phyloP scores from a whole-genome alignment of 1,139 yeast genomes.

The Keqinozyma sinolaborantium region DNA sequence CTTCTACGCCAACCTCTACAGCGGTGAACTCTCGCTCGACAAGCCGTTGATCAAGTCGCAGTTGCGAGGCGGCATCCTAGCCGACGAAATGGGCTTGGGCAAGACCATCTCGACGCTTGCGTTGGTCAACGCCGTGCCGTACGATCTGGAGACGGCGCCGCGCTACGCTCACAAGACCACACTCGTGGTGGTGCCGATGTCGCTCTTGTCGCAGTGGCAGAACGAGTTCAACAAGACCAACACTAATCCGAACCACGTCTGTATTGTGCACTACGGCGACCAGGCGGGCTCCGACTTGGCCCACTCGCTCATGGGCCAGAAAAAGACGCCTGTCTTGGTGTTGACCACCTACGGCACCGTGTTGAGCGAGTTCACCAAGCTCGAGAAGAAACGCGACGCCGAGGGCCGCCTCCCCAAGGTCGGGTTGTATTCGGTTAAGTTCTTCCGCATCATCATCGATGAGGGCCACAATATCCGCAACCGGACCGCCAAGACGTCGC shows the following conservation, averaged over 20 bases:
- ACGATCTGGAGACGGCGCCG: slow-evolving; percentile 26
- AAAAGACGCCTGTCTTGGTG: slow-evolving; percentile 63
- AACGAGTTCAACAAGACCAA: slow-evolving; percentile 68
- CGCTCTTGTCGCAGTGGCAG: slow-evolving; percentile 88
- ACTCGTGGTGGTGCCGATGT: slow-evolving; percentile 85
- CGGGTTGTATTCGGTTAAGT: slow-evolving; percentile 72
- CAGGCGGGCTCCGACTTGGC: slow-evolving; percentile 49
- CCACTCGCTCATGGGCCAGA: slow-evolving; percentile 32
- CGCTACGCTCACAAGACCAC: slow-evolving; percentile 72
- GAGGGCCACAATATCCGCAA: slow-evolving; percentile 93
- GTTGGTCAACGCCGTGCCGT: slow-evolving; percentile 62
- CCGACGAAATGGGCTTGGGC: slow-evolving; percentile 97
- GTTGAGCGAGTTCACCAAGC: slow-evolving; percentile 61
- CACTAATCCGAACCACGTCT: slow-evolving; percentile 36
- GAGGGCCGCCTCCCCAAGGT: slow-evolving; percentile 29
- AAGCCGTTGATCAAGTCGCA: slow-evolving; percentile 61
- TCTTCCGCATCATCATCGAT: slow-evolving; percentile 78
- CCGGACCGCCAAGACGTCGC: slow-evolving; percentile 74
- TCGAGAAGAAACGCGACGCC: slow-evolving; percentile 26
- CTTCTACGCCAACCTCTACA: slow-evolving; percentile 79
- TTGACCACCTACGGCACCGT: slow-evolving; percentile 89
- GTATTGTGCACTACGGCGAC: slow-evolving; percentile 73
- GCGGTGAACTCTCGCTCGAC: slow-evolving; percentile 72
- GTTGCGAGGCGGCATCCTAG: slow-evolving; percentile 82
- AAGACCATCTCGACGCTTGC: slow-evolving; percentile 86